Evolutionary conservation across 2,329 filamentous ascomycete species (phyloP).

Genomic region (Bretziella fagacearum): DNA sequence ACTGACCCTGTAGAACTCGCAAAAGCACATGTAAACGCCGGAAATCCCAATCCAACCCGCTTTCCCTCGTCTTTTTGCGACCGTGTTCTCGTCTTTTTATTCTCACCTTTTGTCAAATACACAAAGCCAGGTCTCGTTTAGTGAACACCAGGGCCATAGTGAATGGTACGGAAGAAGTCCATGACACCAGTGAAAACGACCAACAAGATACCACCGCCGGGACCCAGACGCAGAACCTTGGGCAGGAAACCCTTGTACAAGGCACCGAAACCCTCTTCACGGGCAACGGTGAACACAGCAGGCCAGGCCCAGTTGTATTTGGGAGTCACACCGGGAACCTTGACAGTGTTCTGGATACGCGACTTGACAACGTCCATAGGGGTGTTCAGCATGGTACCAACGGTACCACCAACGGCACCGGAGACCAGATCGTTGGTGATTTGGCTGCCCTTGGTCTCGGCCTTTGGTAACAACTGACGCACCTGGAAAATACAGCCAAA

Average conservation of each 20-base stretch:
- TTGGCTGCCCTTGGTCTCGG: slow-evolving; percentile 64
- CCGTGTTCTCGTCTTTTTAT: background rate
- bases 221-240: slow-evolving; percentile 51
- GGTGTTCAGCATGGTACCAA: slow-evolving; percentile 83
- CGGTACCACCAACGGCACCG: slow-evolving; percentile 71
- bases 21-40: slow-evolving; percentile 9
- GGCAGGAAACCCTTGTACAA: slow-evolving; percentile 97
- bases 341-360: slow-evolving; percentile 85
- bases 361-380: slow-evolving; percentile 97
- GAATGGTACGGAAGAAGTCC: slow-evolving; percentile 72
- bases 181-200: slow-evolving; percentile 78
- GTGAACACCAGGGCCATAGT: slow-evolving; percentile 17
- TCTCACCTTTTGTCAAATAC: background rate
- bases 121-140: background rate
- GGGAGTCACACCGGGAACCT: slow-evolving; percentile 59
- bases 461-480: slow-evolving; percentile 61
- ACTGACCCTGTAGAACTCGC: slow-evolving; percentile 4
- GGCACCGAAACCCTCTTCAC: slow-evolving; percentile 80
- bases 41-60: slow-evolving; percentile 9
- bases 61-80: background rate
- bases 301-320: slow-evolving; percentile 99
- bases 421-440: slow-evolving; percentile 78
- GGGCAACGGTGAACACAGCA: slow-evolving; percentile 67
- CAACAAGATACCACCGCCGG: slow-evolving; percentile 51
- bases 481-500: slow-evolving; percentile 99